A percentile compares a stretch with the other conserved stretches of the same genome.
phyloP scores from a whole-genome alignment of 2,329 filamentous ascomycete species.

The Botrytis squamosa region DNA sequence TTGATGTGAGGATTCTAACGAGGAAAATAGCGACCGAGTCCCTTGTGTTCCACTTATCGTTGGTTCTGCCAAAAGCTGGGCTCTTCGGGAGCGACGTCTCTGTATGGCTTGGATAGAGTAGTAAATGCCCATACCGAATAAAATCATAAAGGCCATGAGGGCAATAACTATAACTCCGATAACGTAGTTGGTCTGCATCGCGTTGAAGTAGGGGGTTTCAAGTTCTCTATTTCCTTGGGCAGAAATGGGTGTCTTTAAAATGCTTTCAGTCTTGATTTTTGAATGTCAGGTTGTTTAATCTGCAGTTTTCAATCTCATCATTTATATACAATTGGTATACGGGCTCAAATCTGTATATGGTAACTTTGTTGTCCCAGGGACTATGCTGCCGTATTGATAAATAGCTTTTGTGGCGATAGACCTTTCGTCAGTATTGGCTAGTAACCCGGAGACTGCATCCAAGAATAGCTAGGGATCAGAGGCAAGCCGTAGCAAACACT shows the following conservation, averaged over 20 bases:
- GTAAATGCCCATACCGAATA: neutral
- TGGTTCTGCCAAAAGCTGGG: neutral
- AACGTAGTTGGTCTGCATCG: neutral
- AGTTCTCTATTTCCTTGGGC: neutral
- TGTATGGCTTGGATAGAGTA: neutral
- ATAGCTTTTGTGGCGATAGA: neutral
- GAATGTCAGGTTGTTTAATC: neutral
- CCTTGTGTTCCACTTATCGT: neutral
- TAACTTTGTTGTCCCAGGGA: neutral
- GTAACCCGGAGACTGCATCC: neutral
- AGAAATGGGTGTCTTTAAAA: neutral
- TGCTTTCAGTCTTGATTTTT: neutral
- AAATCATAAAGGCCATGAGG: neutral
- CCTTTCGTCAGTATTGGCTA: neutral
- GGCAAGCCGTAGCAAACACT: neutral
- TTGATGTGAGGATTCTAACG: neutral
- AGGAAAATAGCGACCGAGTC: neutral
- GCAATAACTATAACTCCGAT: neutral
- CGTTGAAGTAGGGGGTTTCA: neutral
- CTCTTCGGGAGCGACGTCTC: neutral
- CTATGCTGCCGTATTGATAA: neutral
- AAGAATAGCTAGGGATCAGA: neutral
- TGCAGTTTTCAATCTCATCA: neutral
- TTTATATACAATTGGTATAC: neutral
- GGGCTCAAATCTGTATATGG: neutral